Evolutionary conservation across 1,139 yeast genomes (phyloP), one percentile per base, ranked within the genome.

Genomic region (Kodamaea plutei): DNA sequence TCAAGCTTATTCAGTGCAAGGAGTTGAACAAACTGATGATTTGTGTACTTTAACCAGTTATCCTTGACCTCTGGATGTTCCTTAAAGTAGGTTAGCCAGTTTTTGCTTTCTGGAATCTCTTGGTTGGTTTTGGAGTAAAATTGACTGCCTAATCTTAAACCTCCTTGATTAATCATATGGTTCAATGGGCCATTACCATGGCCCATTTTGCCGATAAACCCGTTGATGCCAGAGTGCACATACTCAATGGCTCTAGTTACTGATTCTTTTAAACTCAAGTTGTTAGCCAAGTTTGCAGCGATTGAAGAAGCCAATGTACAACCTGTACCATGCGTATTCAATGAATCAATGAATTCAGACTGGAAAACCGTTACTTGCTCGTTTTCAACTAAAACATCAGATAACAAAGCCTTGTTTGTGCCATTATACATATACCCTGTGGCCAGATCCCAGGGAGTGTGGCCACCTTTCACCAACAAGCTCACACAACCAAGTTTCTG

Each of bases 321-420:
- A 1, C 96, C 96, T 2, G 96, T 85, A 7, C 96, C 96, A 52
- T 88, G 96, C 1, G 88, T 78, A 45, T 79, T 74, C 4, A 57
- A 50, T 2, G 85, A 66, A 3, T 59, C 53, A 12, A 78, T 54
- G 42, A 53, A 73, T 2, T 52, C 54, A 6, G 88, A 76, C 39
- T 67, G 64, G 48, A 73, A 76, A 1, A 74, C 51, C 2, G 68
- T 61, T 25, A 64, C 54, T 1, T 49, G 45, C 4, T 61, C 65
- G 0, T 48, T 43, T 36, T 75, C 68, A 46, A 74, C 82, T 19
- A 87, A 60, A 2, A 84, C 69, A 49, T 87, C 94, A 7, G 83
- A 61, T 18, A 50, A 41, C 7, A 20, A 26, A 2, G 19, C 16
- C 18, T 8, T 16, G 5, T 10, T 17, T 6, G 12, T 12, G 4